A percentile compares a stretch with the other conserved stretches of the same genome.
Evolutionary conservation across 163 green algal genomes (phyloP).

Genomic region (Volvox carteri): DNA sequence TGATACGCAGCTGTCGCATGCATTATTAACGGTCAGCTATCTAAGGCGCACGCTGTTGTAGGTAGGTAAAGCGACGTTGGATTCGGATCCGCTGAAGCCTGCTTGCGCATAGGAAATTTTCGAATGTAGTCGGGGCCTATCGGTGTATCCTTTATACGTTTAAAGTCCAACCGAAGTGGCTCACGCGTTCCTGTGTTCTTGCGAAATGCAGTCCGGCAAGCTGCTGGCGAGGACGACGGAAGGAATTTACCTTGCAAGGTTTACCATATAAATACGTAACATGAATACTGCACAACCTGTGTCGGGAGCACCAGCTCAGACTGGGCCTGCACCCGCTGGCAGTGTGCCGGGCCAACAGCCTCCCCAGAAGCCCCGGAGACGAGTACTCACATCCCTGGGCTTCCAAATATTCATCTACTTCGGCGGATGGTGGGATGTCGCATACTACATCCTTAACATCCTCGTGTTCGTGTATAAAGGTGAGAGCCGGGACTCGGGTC

Average conservation of each 20-base stretch:
- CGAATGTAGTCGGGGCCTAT: too few relatives aligned
- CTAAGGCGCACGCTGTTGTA: too few relatives aligned
- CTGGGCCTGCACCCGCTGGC: not conserved
- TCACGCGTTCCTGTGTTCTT: too few relatives aligned
- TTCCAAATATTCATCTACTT: slow-evolving; percentile 78
- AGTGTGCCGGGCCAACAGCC: not conserved
- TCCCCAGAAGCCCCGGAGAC: slow-evolving; percentile 52
- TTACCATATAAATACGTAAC: not conserved
- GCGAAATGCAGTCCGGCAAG: too few relatives aligned
- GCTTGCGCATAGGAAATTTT: too few relatives aligned
- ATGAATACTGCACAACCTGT: not conserved
- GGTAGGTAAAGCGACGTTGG: too few relatives aligned
- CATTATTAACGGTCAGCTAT: too few relatives aligned
- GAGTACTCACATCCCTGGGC: slow-evolving; percentile 69
- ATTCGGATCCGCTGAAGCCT: not conserved
- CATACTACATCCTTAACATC: slow-evolving; percentile 75
- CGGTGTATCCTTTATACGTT: too few relatives aligned
- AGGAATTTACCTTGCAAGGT: not conserved
- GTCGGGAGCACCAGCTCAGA: not conserved
- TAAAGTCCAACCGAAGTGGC: too few relatives aligned
- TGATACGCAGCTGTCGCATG: too few relatives aligned
- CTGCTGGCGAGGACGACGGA: not conserved
- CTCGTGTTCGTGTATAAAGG: slow-evolving; percentile 79
- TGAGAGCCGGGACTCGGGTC: not conserved
- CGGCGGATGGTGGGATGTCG: slow-evolving; percentile 72